A percentile compares a stretch with the other conserved stretches of the same genome.
phyloP scores from a whole-genome alignment of 805 yeast species.

The Pichia cephalocereana region DNA sequence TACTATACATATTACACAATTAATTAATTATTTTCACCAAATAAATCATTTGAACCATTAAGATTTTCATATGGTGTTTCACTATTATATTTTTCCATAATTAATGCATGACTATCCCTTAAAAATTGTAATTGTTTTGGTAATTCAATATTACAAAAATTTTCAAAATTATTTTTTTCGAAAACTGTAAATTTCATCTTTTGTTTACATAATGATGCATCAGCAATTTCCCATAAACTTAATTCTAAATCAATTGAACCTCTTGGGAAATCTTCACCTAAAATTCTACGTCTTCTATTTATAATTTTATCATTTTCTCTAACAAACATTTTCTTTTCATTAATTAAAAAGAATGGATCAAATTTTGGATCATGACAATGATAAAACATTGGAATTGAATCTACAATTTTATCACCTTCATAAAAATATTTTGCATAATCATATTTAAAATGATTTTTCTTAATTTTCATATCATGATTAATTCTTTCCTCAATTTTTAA shows the following conservation, averaged over 20 bases:
- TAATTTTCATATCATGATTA: constrained; percentile 7
- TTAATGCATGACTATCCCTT: background rate
- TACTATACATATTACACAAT: background rate
- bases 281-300: constrained; percentile 11
- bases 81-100: background rate
- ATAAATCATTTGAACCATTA: background rate
- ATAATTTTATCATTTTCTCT: constrained; percentile 27
- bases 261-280: constrained; percentile 15
- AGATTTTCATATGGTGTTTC: background rate
- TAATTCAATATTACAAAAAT: constrained; percentile 18
- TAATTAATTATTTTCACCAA: background rate
- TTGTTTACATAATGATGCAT: constrained; percentile 21
- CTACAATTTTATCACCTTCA: constrained; percentile 11
- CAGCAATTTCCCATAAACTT: constrained; percentile 17
- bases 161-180: constrained; percentile 7
- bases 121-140: constrained; percentile 19
- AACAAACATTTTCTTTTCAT: constrained; percentile 18
- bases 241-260: constrained; percentile 15
- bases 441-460: constrained; percentile 6
- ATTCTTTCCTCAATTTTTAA: constrained; percentile 1
- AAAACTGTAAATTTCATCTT: constrained; percentile 13
- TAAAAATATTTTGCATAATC: constrained; percentile 11
- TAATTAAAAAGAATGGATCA: constrained; percentile 31
- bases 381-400: constrained; percentile 15
- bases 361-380: constrained; percentile 43